phyloP scores from a whole-genome alignment of 1,139 yeast species.

The Yamadazyma oceani region DNA sequence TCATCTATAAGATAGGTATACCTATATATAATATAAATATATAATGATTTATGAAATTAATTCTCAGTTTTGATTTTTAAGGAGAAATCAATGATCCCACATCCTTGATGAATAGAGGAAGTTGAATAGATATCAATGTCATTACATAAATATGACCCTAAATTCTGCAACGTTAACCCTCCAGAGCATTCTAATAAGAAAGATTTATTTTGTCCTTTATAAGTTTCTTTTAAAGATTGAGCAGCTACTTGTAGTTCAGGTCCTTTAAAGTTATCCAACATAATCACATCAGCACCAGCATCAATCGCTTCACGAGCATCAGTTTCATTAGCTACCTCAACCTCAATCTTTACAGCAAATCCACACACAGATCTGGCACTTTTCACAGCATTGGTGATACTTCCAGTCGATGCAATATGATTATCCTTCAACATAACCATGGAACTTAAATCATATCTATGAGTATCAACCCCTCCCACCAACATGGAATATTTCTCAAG shows the following conservation, averaged over 20 bases:
- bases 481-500: conserved; percentile 92
- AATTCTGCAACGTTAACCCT: conserved; percentile 73
- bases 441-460: conserved; percentile 84
- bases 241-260: conserved; percentile 69
- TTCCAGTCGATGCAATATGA: conserved; percentile 90
- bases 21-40: conserved; percentile 2
- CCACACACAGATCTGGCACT: conserved; percentile 83
- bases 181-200: conserved; percentile 90
- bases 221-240: conserved; percentile 53
- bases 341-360: conserved; percentile 87
- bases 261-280: conserved; percentile 88
- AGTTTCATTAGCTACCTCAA: conserved; percentile 77
- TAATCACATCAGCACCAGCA: conserved; percentile 94
- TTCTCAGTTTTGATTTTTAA: conserved; percentile 57
- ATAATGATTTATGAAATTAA: too few relatives aligned
- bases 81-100: conserved; percentile 77
- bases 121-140: conserved; percentile 91
- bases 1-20: conserved; percentile 36
- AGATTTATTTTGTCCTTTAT: conserved; percentile 48
- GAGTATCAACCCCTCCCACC: conserved; percentile 93
- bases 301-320: conserved; percentile 91
- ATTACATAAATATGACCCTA: conserved; percentile 64
- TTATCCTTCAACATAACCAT: conserved; percentile 98
- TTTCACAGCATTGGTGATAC: conserved; percentile 79
- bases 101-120: conserved; percentile 91